Base-by-base conservation (phyloP, 1,139 yeast genomes). In the Saccharomycopsis hybrid region DNA sequence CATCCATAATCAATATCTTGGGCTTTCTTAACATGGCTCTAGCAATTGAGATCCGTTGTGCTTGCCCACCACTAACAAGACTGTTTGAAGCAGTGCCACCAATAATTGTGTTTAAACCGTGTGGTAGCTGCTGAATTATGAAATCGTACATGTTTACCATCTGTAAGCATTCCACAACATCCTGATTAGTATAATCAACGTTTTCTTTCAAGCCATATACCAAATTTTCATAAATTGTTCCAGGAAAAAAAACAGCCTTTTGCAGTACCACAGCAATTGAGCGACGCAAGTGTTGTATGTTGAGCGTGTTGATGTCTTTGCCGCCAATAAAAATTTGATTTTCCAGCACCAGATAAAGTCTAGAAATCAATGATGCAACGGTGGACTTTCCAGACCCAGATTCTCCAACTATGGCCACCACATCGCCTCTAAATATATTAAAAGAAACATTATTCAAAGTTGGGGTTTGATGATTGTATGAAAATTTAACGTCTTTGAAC, bases 301-400 rank as follows among this genome's bases (percentile, higher is more conserved):
- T 73, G 51, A 83, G 62, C 0, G 62, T 59, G 27, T 67, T 65
- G 7, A 84, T 66, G 55, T 79, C 79, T 49, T 45, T 70, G 61
- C 62, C 74, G 59, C 59, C 78, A 37, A 61, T 58, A 48, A 55
- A 61, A 1, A 79, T 64, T n/a, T 29, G n/a, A 7, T 74, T 67
- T 0, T 64, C 57, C 2, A 66, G 60, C 5, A 69, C 65, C 3
- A 63, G 65, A 57, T 77, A 79, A 5, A 86, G 65, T 44, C 85
- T 70, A 3, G 79, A 66, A 0, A 85, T 56, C 5, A 86, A 59
- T 1, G 74, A 70, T 0, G 77, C 62, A 2, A 86, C 59, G 76
- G 96, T 85, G 0, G 96, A 88, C 61, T 88, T 88, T 3, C 96
- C 96, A 5, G 89, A 79, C 0, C 96, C 96, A 0, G 94, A 82